A percentile compares a stretch with the other conserved stretches of the same genome.
Conservation (phyloP, 371 early-diverging fungal genomes). For the Chytridiales sp. region DNA sequence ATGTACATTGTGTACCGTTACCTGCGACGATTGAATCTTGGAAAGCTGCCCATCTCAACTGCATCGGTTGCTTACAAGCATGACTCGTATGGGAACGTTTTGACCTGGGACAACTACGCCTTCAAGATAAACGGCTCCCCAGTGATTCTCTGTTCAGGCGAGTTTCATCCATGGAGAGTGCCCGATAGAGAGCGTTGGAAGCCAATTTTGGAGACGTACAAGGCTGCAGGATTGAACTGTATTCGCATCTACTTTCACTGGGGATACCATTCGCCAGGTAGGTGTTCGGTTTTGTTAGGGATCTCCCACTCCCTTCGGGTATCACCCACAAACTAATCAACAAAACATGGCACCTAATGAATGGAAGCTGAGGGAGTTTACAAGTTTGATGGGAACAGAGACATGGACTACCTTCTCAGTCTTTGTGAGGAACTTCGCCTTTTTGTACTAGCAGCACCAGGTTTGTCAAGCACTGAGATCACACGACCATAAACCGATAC, state of each 20-base stretch:
- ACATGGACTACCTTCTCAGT: conserved; percentile 68
- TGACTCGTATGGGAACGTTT: conserved; percentile 46
- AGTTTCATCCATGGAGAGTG: conserved; percentile 81
- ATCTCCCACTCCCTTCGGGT: not conserved
- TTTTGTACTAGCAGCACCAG: conserved; percentile 81
- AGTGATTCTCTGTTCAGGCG: conserved; percentile 63
- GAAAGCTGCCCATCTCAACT: conserved; percentile 40
- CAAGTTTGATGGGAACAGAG: conserved; percentile 73
- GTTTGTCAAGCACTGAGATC: not conserved
- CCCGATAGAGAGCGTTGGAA: conserved; percentile 65
- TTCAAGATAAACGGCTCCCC: conserved; percentile 64
- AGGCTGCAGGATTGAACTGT: conserved; percentile 70
- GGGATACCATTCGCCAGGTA: conserved; percentile 79
- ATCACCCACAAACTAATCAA: not conserved
- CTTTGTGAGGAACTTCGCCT: conserved; percentile 74
- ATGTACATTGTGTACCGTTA: conserved; percentile 9
- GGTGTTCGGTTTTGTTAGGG: not conserved
- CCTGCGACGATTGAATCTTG: conserved; percentile 13
- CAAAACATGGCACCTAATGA: not conserved
- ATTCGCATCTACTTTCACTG: conserved; percentile 91
- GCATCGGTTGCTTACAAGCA: conserved; percentile 61
- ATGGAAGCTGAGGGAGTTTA: conserved; percentile 63
- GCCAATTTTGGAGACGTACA: conserved; percentile 63
- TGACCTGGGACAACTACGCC: conserved; percentile 66
- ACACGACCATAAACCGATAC: not conserved